phyloP scores from a whole-genome alignment of 495 filamentous ascomycete species.

The Penicillium silybi region DNA sequence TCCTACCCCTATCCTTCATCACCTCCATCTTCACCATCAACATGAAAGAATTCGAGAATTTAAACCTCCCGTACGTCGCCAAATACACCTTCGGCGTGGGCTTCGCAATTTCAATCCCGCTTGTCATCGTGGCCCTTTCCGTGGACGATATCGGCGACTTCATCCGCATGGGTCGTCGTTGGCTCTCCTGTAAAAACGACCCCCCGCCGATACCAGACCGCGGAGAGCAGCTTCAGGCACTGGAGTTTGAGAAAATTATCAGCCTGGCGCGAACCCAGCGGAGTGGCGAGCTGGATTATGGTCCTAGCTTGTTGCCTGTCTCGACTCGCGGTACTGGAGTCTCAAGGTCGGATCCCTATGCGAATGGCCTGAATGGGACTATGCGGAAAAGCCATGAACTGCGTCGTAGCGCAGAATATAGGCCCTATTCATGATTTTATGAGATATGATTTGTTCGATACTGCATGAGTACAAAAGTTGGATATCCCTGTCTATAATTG shows the following conservation, averaged over 20 bases:
- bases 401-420: slow-evolving; percentile 17
- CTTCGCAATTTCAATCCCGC: slow-evolving; percentile 59
- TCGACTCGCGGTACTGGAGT: slow-evolving; percentile 26
- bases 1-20: slow-evolving; percentile 66
- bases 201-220: neutral
- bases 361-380: slow-evolving; percentile 7
- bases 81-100: slow-evolving; percentile 67
- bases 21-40: slow-evolving; percentile 65
- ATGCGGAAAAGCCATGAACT: slow-evolving; percentile 18
- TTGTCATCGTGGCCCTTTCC: slow-evolving; percentile 55
- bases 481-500: slow-evolving; percentile 6
- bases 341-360: slow-evolving; percentile 9
- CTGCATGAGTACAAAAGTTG: slow-evolving; percentile 3
- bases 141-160: slow-evolving; percentile 52
- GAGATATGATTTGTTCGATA: slow-evolving; percentile 11
- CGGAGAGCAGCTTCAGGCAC: slow-evolving; percentile 1
- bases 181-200: slow-evolving; percentile 18
- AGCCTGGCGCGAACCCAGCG: slow-evolving; percentile 24
- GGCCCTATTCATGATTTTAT: slow-evolving; percentile 15
- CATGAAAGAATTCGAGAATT: slow-evolving; percentile 47
- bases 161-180: slow-evolving; percentile 28
- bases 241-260: slow-evolving; percentile 33
- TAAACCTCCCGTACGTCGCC: slow-evolving; percentile 55
- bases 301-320: slow-evolving; percentile 29
- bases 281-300: slow-evolving; percentile 31